phyloP scores from a whole-genome alignment of 495 filamentous ascomycete species.

The Ramalina peruviana region DNA sequence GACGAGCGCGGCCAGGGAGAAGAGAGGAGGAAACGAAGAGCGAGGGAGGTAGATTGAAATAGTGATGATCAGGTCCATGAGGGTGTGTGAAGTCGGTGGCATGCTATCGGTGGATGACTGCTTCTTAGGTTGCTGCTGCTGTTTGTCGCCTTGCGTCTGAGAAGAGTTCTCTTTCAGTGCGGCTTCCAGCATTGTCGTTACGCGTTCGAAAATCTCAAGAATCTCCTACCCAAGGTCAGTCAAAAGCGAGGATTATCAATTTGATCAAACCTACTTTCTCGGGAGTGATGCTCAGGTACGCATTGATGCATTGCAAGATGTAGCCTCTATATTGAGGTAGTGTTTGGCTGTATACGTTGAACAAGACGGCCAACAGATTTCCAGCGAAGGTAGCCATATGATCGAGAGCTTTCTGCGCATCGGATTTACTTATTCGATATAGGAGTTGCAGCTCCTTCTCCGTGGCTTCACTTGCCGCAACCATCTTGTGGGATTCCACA shows the following conservation, averaged over 20 bases:
- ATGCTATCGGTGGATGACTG: slow-evolving; percentile 50
- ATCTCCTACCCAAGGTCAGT: slow-evolving; percentile 41
- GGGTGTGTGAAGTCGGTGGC: slow-evolving; percentile 86
- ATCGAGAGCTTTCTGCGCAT: slow-evolving; percentile 61
- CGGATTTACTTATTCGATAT: slow-evolving; percentile 55
- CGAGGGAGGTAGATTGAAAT: slow-evolving; percentile 86
- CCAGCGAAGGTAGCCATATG: slow-evolving; percentile 66
- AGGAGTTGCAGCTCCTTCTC: slow-evolving; percentile 58
- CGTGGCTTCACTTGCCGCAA: slow-evolving; percentile 43
- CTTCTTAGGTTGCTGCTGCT: slow-evolving; percentile 46
- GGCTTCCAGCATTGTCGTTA: slow-evolving; percentile 67
- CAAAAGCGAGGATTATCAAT: not conserved
- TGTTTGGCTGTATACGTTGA: slow-evolving; percentile 95
- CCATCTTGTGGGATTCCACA: slow-evolving; percentile 79
- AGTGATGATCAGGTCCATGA: slow-evolving; percentile 92
- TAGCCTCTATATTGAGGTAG: slow-evolving; percentile 81
- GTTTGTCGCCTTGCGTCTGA: slow-evolving; percentile 38
- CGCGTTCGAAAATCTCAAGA: slow-evolving; percentile 72
- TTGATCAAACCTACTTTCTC: slow-evolving; percentile 31
- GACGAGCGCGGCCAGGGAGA: slow-evolving; percentile 67
- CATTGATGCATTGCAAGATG: slow-evolving; percentile 85
- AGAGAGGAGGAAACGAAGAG: slow-evolving; percentile 64
- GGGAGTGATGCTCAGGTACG: slow-evolving; percentile 77
- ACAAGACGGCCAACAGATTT: slow-evolving; percentile 84
- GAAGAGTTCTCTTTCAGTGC: slow-evolving; percentile 48